Evolutionary conservation across 1,284 basidiomycete genomes (phyloP).

Genomic region (Sutorius eximius): DNA sequence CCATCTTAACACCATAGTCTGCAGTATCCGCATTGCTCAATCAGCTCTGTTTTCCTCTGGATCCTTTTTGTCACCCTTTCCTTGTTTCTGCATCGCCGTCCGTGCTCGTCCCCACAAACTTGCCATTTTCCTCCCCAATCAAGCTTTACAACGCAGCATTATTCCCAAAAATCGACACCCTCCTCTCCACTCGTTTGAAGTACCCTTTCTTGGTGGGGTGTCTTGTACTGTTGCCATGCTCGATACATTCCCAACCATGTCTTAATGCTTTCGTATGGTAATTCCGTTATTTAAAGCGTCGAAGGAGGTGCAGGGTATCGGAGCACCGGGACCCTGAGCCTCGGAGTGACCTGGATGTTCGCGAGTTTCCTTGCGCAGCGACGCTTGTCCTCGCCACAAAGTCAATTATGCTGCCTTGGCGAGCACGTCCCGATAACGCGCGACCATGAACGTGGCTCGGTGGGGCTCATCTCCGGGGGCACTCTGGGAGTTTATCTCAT

Average conservation of each 20-base stretch:
- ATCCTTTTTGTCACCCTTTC: constrained; percentile 23
- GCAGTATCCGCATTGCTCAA: constrained; percentile 27
- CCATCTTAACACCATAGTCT: constrained; percentile 24
- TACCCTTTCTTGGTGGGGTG: constrained; percentile 28
- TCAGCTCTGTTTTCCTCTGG: constrained; percentile 22
- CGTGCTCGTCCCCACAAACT: constrained; percentile 18
- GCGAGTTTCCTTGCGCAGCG: constrained; percentile 9
- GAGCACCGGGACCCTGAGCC: constrained; percentile 9
- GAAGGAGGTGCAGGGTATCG: constrained; percentile 6
- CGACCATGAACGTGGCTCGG: constrained; percentile 5
- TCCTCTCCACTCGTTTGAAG: constrained; percentile 32
- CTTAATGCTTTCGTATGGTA: constrained; percentile 40
- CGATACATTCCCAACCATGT: constrained; percentile 37
- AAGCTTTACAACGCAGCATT: constrained; percentile 18
- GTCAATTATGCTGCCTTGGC: constrained; percentile 14
- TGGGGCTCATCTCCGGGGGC: constrained; percentile 9
- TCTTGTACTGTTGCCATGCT: constrained; percentile 38
- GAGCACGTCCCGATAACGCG: neutral
- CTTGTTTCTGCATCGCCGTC: constrained; percentile 26
- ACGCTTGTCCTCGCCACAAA: constrained; percentile 7
- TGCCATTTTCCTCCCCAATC: constrained; percentile 12
- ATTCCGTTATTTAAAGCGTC: constrained; percentile 31
- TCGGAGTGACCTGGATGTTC: constrained; percentile 11
- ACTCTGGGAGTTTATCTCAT: constrained; percentile 6
- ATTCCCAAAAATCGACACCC: constrained; percentile 29